These are phyloP conservation scores for Xylaria nigripes DNA, from an alignment of 495 filamentous ascomycete genomes.

Conservation along the genomic window DNA sequence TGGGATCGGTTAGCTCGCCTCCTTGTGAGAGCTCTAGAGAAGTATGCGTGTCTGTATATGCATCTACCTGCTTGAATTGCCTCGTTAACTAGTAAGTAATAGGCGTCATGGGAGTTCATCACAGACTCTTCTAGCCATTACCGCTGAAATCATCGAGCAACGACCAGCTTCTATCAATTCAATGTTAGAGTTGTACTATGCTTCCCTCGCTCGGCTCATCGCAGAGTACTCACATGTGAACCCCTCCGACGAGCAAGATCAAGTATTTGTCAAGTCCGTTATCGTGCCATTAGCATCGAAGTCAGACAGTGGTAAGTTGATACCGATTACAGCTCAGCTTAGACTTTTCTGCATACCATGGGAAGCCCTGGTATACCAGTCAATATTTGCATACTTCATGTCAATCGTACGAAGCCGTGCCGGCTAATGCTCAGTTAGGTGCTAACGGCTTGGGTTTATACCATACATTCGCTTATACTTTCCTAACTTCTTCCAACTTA, in stretches of 20 bases:
- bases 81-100: not conserved
- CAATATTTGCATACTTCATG: not conserved
- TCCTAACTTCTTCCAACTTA: conserved; percentile 25
- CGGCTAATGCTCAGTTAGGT: conserved; percentile 6
- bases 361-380: not conserved
- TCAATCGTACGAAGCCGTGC: not conserved
- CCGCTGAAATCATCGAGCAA: conserved; percentile 13
- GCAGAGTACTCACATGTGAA: not conserved
- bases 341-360: not conserved
- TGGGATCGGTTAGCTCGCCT: conserved; percentile 29
- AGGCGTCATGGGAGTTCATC: conserved; percentile 18
- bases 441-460: conserved; percentile 18
- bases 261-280: conserved; percentile 8
- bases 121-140: conserved; percentile 10
- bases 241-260: conserved; percentile 4
- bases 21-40: conserved; percentile 28
- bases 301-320: conserved; percentile 15
- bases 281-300: conserved; percentile 13
- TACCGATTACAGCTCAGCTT: not conserved
- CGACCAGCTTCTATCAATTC: conserved; percentile 16
- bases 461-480: conserved; percentile 31
- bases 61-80: not conserved
- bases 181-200: conserved; percentile 17
- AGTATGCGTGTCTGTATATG: conserved; percentile 13
- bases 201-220: conserved; percentile 13